Evolutionary conservation across 805 yeast species (phyloP).

Genomic region (Pichia insulana): DNA sequence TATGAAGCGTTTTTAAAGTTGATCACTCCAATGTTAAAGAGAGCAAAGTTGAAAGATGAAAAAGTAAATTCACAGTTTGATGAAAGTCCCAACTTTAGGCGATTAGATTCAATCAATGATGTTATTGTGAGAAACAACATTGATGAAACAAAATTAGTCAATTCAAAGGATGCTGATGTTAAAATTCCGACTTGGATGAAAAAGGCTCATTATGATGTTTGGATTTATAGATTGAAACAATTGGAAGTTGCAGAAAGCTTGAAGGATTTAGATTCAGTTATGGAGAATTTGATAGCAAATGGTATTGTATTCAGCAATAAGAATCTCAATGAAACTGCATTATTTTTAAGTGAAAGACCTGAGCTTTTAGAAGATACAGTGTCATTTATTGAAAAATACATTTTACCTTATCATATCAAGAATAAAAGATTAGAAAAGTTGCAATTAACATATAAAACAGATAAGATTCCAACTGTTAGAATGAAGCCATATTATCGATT

Average conservation of each 20-base stretch:
- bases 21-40: slow-evolving; percentile 12
- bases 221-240: slow-evolving; percentile 25
- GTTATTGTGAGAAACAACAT: slow-evolving; percentile 2
- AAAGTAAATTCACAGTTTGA: not conserved
- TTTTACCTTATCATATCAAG: slow-evolving; percentile 20
- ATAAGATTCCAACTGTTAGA: slow-evolving; percentile 5
- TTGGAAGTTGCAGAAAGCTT: slow-evolving; percentile 20
- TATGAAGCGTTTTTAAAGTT: slow-evolving; percentile 19
- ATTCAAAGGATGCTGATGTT: slow-evolving; percentile 3
- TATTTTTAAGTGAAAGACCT: slow-evolving; percentile 15
- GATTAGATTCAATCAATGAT: slow-evolving; percentile 5
- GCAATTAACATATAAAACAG: slow-evolving; percentile 11
- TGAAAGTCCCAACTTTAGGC: slow-evolving; percentile 3
- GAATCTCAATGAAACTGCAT: slow-evolving; percentile 23
- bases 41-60: slow-evolving; percentile 10
- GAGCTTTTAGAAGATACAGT: slow-evolving; percentile 18
- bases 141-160: slow-evolving; percentile 13
- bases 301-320: slow-evolving; percentile 24
- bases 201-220: slow-evolving; percentile 20
- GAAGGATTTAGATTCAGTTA: slow-evolving; percentile 11
- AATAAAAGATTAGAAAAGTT: slow-evolving; percentile 6
- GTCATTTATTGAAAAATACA: slow-evolving; percentile 20
- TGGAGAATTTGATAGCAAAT: slow-evolving; percentile 14
- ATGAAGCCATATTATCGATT: slow-evolving; percentile 7
- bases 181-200: slow-evolving; percentile 20